Evolutionary conservation across 2,329 filamentous ascomycete genomes (phyloP), one percentile per base, ranked within the genome.

Genomic region (Elsinoe ampelina): DNA sequence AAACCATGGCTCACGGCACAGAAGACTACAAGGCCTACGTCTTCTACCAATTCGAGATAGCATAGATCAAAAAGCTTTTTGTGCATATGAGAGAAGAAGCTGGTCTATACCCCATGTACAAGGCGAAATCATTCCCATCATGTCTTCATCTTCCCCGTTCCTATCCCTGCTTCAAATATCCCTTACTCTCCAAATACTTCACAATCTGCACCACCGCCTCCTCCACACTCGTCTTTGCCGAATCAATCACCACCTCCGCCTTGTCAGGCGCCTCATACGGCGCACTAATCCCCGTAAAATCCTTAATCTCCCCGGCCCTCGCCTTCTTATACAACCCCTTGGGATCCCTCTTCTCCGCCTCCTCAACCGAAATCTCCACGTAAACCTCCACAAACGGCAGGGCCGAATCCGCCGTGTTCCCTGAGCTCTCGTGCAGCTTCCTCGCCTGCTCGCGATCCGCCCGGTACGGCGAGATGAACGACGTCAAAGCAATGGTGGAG

Each of bases 241-340:
- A 95, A 74, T 82, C 80, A 69, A 98, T 88, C 64, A 86, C 85
- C 63, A 98, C 87, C 77, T 98, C 93, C 1, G 93, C 82, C 58
- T 83, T 83, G 70, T 85, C 77, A 4, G 93, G 93, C 60, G 83
- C 88, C 80, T 98, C 93, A 71, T 98, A 98, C 1, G 93, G 93
- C 30, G 92, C 90, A 63, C 86, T 91, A 67, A 97, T 89, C 57
- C 93, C 93, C 1, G 93, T 98, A 71, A 98, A 98, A 64, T 97
- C 89, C 74, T 95, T 93, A 73, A 97, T 97, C 72, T 95, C 84
- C 43, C 93, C 93, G 54, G 87, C 85, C 43, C 92, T 79, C 11
- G 93, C 93, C 82, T 95, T 95, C 80, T 95, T 95, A 77, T 98
- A 98, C 59, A 97, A 76, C 4, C 92, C 93, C 82, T 98, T 98